Percentiles rank a stretch among this genome's conserved stretches.
These are phyloP conservation scores for Hibiscus tridactylites DNA, from an alignment of 345 rosid species.

Conservation along the genomic window DNA sequence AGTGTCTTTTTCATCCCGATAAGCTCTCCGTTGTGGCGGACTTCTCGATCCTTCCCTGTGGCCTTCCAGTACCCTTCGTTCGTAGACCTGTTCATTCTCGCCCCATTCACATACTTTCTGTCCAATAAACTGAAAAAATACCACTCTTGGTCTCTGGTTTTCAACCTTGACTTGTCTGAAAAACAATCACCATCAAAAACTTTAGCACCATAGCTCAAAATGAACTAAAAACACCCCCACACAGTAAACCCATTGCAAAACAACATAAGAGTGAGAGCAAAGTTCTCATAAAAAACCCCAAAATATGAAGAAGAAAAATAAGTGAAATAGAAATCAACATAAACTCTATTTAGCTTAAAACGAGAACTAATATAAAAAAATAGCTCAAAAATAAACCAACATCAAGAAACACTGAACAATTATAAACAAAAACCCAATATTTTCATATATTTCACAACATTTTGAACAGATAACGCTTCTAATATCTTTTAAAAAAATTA, in stretches of 20 bases:
- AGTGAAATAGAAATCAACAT: too few relatives aligned
- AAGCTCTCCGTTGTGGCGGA: constrained; percentile 25
- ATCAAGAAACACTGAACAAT: too few relatives aligned
- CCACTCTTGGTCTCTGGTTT: constrained; percentile 69
- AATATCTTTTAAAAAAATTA: neutral
- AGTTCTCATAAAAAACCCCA: neutral
- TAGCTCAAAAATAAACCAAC: too few relatives aligned
- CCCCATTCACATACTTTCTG: constrained; percentile 62
- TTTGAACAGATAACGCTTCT: neutral
- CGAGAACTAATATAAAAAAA: too few relatives aligned
- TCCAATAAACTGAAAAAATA: constrained; percentile 68
- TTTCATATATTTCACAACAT: too few relatives aligned
- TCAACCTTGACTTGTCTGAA: constrained; percentile 46
- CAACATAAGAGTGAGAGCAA: neutral
- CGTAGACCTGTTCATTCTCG: constrained; percentile 54
- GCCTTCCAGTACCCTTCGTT: constrained; percentile 62
- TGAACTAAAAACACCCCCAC: too few relatives aligned
- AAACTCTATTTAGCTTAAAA: too few relatives aligned
- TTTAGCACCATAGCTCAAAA: neutral
- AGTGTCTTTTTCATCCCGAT: constrained; percentile 57
- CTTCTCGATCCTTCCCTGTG: constrained; percentile 49
- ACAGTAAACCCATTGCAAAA: neutral
- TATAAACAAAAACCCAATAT: too few relatives aligned
- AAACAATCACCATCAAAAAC: neutral
- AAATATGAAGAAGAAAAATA: too few relatives aligned